Base-by-base conservation (phyloP, 371 early-diverging fungal species). In the Mucor lusitanicus region DNA sequence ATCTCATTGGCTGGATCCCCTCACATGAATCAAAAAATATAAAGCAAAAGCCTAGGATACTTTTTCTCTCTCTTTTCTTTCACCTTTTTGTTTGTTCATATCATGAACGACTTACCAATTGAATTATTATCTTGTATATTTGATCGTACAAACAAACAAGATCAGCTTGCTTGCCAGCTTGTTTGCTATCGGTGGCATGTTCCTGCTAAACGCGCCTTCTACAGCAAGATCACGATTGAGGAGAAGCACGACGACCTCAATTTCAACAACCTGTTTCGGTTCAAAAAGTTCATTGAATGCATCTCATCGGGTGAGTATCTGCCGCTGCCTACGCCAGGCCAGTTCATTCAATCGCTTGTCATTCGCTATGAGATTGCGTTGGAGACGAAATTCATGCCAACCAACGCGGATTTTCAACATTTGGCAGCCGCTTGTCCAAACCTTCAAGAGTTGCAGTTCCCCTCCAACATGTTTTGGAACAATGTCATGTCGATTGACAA, bases 391-490 rank as follows among this genome's bases (percentile, higher is more conserved):
- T 65, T 65, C 27, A 65, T 65, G 65, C 66, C 66, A 48, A 66
- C 60, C 1, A 28, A 21, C 35, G 27, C 60, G 40, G 66, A 66
- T 39, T 66, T 50, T 35, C 60, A 66, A 53, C 40, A 19, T 21
- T 60, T 66, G 37, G 66, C 60, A 15, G 39, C 48, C 17, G 46
- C 59, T 11, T 60, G 66, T 39, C 66, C 66, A 28, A 66, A 66
- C 32, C 37, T 66, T 7, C 35, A 54, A 39, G 60, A 53, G 6
- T 25, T 66, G 13, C 21, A 27, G 1, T 59, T 66, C 17, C 66
- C 66, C 6, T 59, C 25, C 21, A 66, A 40, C 53, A 59, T 66
- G 66, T 66, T 66, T 66, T 66, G 66, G 66, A 48, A 50, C 46
- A 11, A 48, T 21, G 13, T 62, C 35, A 35, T 62, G 35, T 62